phyloP scores from a whole-genome alignment of 257 asterid species.

The Forsythia suspensa region DNA sequence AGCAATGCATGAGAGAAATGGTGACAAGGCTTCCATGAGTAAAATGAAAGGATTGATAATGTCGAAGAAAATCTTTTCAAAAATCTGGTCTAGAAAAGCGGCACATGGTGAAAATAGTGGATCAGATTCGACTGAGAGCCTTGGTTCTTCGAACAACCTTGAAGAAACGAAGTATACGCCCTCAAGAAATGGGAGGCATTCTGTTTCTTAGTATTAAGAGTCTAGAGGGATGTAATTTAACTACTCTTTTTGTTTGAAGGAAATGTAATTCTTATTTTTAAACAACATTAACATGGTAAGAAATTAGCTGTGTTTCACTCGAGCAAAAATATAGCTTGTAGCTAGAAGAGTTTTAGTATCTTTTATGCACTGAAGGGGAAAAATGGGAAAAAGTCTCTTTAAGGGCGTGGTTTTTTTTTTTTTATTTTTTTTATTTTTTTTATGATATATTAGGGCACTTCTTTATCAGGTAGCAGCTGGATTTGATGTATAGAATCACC shows the following conservation, averaged over 20 bases:
- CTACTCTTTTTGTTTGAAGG: too few relatives aligned
- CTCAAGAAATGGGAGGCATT: constrained; percentile 71
- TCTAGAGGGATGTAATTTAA: neutral
- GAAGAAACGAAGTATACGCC: constrained; percentile 83
- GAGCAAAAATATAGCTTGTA: constrained; percentile 7
- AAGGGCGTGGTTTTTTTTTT: too few relatives aligned
- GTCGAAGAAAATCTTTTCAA: constrained; percentile 61
- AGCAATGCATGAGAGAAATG: constrained; percentile 29
- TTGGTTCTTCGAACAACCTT: constrained; percentile 54
- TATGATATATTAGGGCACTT: too few relatives aligned
- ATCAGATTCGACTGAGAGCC: constrained; percentile 68
- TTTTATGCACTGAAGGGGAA: neutral
- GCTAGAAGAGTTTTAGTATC: constrained; percentile 2
- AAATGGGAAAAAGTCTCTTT: too few relatives aligned
- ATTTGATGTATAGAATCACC: too few relatives aligned
- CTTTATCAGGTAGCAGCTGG: too few relatives aligned
- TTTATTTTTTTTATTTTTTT: too few relatives aligned
- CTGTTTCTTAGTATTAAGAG: constrained; percentile 63
- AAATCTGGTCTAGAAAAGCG: constrained; percentile 57
- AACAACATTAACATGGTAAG: constrained; percentile 20
- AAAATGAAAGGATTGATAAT: constrained; percentile 55
- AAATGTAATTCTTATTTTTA: neutral
- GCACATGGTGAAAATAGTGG: constrained; percentile 59
- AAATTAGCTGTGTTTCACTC: constrained; percentile 13
- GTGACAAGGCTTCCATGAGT: constrained; percentile 43